These are phyloP conservation scores for Termitomyces sp. DNA, from an alignment of 768 basidiomycete species.

Conservation along the genomic window DNA sequence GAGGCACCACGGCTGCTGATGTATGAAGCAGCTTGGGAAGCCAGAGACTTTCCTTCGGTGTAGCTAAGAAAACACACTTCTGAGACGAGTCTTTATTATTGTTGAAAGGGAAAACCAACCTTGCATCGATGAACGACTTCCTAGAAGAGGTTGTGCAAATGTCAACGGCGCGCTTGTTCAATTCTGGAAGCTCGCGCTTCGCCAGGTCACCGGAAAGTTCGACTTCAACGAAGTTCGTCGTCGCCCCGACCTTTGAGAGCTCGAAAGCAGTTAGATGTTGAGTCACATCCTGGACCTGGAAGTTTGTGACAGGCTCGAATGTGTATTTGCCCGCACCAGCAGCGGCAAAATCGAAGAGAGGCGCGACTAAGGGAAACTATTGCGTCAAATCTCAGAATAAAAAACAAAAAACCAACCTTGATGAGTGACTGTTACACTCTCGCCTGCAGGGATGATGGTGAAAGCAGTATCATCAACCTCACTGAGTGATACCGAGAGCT, in stretches of 20 bases:
- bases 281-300: slow-evolving; percentile 25
- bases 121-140: slow-evolving; percentile 35
- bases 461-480: slow-evolving; percentile 36
- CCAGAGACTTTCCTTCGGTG: slow-evolving; percentile 36
- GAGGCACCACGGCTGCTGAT: slow-evolving; percentile 29
- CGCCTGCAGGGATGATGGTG: slow-evolving; percentile 33
- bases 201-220: slow-evolving; percentile 30
- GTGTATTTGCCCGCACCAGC: slow-evolving; percentile 34
- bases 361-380: slow-evolving; percentile 23
- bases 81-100: neutral
- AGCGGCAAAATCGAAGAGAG: slow-evolving; percentile 37
- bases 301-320: slow-evolving; percentile 34
- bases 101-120: slow-evolving; percentile 17
- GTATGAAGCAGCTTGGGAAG: slow-evolving; percentile 26
- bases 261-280: slow-evolving; percentile 13
- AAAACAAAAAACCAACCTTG: slow-evolving; percentile 21
- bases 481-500: slow-evolving; percentile 32
- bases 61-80: slow-evolving; percentile 19
- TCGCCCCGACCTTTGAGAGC: slow-evolving; percentile 22
- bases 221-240: slow-evolving; percentile 24
- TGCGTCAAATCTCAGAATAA: neutral
- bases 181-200: slow-evolving; percentile 24
- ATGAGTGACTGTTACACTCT: slow-evolving; percentile 33
- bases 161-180: slow-evolving; percentile 32
- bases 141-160: slow-evolving; percentile 30